phyloP scores from a whole-genome alignment of 176 grass and related monocot genomes.

The Stipa capillata region DNA sequence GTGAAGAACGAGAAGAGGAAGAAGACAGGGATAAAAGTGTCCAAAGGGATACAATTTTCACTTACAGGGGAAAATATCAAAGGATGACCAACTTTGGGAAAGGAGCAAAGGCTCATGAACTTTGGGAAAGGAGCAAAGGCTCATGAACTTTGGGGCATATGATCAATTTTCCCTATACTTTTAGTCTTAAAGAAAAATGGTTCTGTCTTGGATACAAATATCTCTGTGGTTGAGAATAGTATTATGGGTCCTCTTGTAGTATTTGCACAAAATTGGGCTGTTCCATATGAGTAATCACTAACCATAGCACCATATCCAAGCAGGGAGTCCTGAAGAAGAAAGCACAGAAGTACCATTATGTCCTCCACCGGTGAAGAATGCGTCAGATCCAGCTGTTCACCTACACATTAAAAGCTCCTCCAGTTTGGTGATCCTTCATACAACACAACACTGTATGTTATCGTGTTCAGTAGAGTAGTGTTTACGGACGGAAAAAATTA shows the following conservation, averaged over 20 bases:
- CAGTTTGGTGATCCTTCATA: neutral
- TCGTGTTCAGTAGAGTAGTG: neutral
- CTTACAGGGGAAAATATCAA: too few relatives aligned
- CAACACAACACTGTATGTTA: neutral
- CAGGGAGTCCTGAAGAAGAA: neutral
- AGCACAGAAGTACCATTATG: neutral
- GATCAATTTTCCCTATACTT: too few relatives aligned
- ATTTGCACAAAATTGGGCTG: neutral
- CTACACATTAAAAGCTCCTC: conserved; percentile 8
- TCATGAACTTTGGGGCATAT: neutral
- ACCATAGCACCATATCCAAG: neutral
- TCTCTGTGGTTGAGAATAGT: neutral
- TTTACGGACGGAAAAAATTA: neutral
- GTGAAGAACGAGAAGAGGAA: too few relatives aligned
- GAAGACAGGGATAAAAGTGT: too few relatives aligned
- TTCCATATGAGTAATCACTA: neutral
- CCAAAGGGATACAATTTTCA: too few relatives aligned
- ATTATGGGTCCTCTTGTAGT: neutral
- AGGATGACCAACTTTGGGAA: too few relatives aligned
- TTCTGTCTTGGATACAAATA: neutral
- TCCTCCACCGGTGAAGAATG: neutral
- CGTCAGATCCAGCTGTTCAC: neutral
- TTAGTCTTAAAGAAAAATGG: neutral
- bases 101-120: too few relatives aligned
- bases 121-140: too few relatives aligned